Percentiles rank a stretch among this genome's conserved stretches.
Conservation (phyloP, 495 filamentous ascomycete species). For the Trichoderma erinaceum region DNA sequence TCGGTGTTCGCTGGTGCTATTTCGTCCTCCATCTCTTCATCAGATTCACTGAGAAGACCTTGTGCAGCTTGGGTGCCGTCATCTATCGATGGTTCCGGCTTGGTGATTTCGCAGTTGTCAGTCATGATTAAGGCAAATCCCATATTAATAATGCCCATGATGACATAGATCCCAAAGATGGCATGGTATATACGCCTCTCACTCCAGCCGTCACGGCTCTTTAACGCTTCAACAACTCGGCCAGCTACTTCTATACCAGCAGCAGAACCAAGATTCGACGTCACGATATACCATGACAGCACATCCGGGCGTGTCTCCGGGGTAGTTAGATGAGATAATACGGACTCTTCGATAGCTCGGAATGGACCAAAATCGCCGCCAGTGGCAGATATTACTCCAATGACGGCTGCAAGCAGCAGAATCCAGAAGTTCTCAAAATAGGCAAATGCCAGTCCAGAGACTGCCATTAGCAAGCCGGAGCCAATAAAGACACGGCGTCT, state of each 20-base stretch:
- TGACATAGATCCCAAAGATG: slow-evolving; percentile 33
- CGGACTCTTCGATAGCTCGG: slow-evolving; percentile 77
- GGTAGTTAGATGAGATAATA: slow-evolving; percentile 63
- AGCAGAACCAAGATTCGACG: slow-evolving; percentile 27
- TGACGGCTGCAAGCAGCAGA: slow-evolving; percentile 63
- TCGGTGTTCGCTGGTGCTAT: slow-evolving; percentile 1
- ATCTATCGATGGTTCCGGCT: slow-evolving; percentile 12
- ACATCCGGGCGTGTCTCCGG: slow-evolving; percentile 62
- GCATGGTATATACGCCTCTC: slow-evolving; percentile 33
- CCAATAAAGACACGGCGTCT: slow-evolving; percentile 58
- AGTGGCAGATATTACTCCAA: slow-evolving; percentile 76
- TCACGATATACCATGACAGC: slow-evolving; percentile 74
- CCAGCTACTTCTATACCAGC: slow-evolving; percentile 34
- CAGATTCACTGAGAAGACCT: slow-evolving; percentile 6
- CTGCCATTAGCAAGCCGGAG: slow-evolving; percentile 63
- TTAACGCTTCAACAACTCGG: slow-evolving; percentile 31
- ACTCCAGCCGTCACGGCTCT: slow-evolving; percentile 28
- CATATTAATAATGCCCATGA: slow-evolving; percentile 34
- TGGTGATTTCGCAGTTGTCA: slow-evolving; percentile 31
- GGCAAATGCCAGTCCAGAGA: slow-evolving; percentile 62
- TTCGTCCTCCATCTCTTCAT: slow-evolving; percentile 7
- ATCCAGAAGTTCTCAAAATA: slow-evolving; percentile 65
- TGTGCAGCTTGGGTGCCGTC: background rate
- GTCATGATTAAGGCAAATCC: slow-evolving; percentile 26
- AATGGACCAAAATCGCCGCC: slow-evolving; percentile 81